Evolutionary conservation across 2,329 filamentous ascomycete species (phyloP).

Genomic region (Aspergillus piperis): DNA sequence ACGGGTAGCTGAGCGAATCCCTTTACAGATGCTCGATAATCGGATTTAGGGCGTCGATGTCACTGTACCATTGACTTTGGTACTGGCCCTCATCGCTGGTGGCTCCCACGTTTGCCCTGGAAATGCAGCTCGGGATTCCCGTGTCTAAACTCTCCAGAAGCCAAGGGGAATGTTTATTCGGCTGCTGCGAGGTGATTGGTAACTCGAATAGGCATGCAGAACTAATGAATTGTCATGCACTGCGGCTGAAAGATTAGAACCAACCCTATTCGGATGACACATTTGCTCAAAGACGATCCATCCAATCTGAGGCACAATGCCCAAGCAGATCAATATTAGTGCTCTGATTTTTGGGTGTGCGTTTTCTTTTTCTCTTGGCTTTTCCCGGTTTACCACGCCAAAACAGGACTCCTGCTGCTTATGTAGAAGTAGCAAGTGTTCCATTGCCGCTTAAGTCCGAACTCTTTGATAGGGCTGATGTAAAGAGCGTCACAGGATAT

Average conservation of each 20-base stretch:
- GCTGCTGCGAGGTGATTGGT: neutral
- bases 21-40: slow-evolving; percentile 1
- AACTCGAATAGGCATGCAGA: neutral
- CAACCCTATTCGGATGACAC: slow-evolving; percentile 2
- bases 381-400: neutral
- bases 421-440: neutral
- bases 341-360: neutral
- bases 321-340: neutral
- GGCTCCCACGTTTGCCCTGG: neutral
- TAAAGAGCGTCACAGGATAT: neutral
- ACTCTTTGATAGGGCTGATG: slow-evolving; percentile 13
- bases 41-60: neutral
- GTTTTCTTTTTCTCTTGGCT: neutral
- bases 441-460: neutral
- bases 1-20: slow-evolving; percentile 11
- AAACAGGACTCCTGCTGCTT: slow-evolving; percentile 2
- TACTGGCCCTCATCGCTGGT: neutral
- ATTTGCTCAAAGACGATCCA: neutral
- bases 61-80: slow-evolving; percentile 4
- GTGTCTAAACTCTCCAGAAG: neutral
- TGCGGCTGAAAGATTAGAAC: neutral
- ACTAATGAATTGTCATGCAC: neutral
- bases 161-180: neutral
- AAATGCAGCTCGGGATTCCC: neutral
- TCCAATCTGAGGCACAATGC: neutral